Conservation (phyloP, 495 filamentous ascomycete species). For the Hyaloscypha variabilis region DNA sequence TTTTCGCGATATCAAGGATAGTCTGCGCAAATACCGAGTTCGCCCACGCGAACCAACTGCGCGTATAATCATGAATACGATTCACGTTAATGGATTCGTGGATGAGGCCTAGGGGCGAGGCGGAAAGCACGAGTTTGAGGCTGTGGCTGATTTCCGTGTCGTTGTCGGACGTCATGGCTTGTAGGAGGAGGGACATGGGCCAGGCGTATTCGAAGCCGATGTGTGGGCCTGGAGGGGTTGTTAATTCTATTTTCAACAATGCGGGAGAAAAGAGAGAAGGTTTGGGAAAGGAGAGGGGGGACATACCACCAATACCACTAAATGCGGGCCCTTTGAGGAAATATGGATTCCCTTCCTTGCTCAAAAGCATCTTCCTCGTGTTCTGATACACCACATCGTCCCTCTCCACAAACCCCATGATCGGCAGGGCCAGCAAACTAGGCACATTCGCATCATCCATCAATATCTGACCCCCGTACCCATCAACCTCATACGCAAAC, state of each 20-base stretch:
- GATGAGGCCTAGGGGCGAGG: constrained; percentile 75
- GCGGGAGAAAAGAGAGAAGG: constrained; percentile 21
- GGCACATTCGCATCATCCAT: constrained; percentile 99
- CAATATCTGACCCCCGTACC: constrained; percentile 85
- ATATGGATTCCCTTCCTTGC: constrained; percentile 82
- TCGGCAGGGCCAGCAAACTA: constrained; percentile 82
- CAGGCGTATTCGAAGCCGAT: constrained; percentile 89
- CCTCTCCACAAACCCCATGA: constrained; percentile 77
- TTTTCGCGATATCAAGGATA: constrained; percentile 81
- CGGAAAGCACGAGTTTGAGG: constrained; percentile 72
- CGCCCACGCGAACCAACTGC: constrained; percentile 92
- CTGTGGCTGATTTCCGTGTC: constrained; percentile 78
- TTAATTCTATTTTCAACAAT: background rate
- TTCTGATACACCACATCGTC: constrained; percentile 79
- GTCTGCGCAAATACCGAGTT: constrained; percentile 96
- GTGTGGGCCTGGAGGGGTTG: constrained; percentile 45
- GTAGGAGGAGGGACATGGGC: constrained; percentile 92
- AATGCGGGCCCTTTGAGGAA: constrained; percentile 80
- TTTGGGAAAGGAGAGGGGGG: background rate
- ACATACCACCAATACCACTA: constrained; percentile 74
- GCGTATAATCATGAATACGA: constrained; percentile 71
- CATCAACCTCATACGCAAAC: constrained; percentile 96
- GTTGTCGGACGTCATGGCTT: constrained; percentile 87
- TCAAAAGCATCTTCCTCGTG: constrained; percentile 88
- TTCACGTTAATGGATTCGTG: constrained; percentile 94